Conservation (phyloP, 2,329 filamentous ascomycete species). For the Didymosphaeria variabile region DNA sequence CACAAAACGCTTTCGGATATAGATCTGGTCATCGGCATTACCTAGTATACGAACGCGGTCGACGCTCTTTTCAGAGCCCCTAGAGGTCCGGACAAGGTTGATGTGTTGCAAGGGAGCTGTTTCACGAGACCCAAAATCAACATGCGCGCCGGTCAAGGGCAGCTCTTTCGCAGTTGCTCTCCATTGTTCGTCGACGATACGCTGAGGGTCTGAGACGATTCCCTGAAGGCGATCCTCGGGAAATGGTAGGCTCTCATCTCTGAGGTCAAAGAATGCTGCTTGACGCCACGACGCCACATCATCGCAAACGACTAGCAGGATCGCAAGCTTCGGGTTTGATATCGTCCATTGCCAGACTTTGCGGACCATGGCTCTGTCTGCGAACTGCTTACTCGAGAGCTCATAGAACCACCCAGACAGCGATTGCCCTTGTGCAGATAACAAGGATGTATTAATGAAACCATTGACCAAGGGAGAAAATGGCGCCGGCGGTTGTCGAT, state of each 20-base stretch:
- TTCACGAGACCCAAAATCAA: conserved; percentile 49
- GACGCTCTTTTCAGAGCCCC: conserved; percentile 47
- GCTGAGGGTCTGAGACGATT: conserved; percentile 49
- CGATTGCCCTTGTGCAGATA: conserved; percentile 49
- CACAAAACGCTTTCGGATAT: conserved; percentile 50
- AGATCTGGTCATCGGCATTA: conserved; percentile 42
- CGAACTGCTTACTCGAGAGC: conserved; percentile 46
- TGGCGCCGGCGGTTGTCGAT: conserved; percentile 39
- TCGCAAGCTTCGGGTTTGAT: conserved; percentile 49
- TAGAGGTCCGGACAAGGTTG: conserved; percentile 39
- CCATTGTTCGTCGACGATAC: conserved; percentile 52
- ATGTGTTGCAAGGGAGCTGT: conserved; percentile 49
- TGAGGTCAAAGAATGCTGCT: conserved; percentile 49
- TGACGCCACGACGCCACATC: conserved; percentile 51
- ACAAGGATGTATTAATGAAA: conserved; percentile 46
- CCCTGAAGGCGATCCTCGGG: conserved; percentile 48
- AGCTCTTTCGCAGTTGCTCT: conserved; percentile 51
- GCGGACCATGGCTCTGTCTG: conserved; percentile 44
- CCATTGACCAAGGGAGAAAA: conserved; percentile 46
- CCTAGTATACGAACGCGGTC: conserved; percentile 48
- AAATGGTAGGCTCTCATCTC: conserved; percentile 50
- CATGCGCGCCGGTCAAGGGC: conserved; percentile 46
- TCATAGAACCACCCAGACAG: conserved; percentile 50
- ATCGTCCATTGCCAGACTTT: conserved; percentile 53
- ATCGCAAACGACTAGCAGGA: conserved; percentile 50